Base-by-base conservation (phyloP, 1,284 basidiomycete species). In the Rhodotorula sp. region DNA sequence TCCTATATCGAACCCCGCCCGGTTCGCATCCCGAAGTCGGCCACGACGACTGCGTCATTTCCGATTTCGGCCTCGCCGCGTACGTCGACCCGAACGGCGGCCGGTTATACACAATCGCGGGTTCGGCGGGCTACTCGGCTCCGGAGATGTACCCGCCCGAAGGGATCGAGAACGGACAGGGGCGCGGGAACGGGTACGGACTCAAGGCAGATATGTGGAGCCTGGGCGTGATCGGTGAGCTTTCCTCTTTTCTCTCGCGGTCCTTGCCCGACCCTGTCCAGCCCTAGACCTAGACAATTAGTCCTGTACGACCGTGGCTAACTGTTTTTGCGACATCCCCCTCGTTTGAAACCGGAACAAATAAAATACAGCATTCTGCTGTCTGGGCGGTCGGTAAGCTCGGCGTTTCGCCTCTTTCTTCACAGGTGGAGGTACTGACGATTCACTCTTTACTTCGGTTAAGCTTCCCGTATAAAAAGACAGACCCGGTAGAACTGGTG, bases 101-200 rank as follows among this genome's bases (percentile, higher is more conserved):
- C 63, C 77, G 71, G 29, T 64, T 77, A 22, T 66, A 71, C 58
- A 71, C 71, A 18, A 66, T 76, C 55, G 74, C 74, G 4, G 77
- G 77, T 1, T 70, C 69, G 29, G 71, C 77, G 30, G 77, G 77
- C 4, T 77, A 77, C 62, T 65, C 69, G 6, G 77, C 77, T 1
- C 77, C 77, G 1, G 77, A 77, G 63, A 71, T 76, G 60, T 76
- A 71, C 45, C 64, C 69, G 6, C n/a, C 46, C 22, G 64, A 57
- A 29, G 69, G 69, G 20, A 56, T 71, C 33, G 51, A 53, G 24
- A 44, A 65, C 6, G 69, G 66, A 1, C 37, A 29, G 29, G 62
- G 59, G 0, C 48, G 26, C 33, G 69, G 66, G 4, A 54, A 30
- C 0, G 74, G 74, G 29, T 75, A 75, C 30, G 69, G 72, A 6